Conservation (phyloP, 345 rosid species). For the Combretum micranthum region DNA sequence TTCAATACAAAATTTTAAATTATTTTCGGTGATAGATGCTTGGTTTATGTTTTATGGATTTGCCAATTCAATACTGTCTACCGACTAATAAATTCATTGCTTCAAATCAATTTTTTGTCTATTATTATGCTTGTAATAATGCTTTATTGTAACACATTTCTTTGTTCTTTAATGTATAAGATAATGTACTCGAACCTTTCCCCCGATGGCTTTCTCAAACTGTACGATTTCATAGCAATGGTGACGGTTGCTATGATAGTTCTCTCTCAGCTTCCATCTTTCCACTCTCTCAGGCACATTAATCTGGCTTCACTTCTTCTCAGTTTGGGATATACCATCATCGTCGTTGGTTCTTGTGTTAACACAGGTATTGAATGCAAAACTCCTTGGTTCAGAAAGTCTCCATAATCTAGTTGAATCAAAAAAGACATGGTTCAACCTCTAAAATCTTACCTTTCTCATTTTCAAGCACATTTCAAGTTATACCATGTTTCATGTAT, state of each 20-base stretch:
- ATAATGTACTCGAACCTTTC: conserved; percentile 71
- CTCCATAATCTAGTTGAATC: no score
- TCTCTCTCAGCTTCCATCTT: conserved; percentile 85
- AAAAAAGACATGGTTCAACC: no score
- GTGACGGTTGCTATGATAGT: conserved; percentile 80
- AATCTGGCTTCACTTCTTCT: conserved; percentile 72
- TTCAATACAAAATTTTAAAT: no score
- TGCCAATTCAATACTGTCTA: no score
- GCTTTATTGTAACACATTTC: no score
- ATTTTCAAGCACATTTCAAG: not conserved
- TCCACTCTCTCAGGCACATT: conserved; percentile 95
- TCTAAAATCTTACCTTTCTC: not conserved
- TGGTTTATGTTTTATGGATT: no score
- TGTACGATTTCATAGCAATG: conserved; percentile 87
- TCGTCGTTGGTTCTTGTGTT: conserved; percentile 87
- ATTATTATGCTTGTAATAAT: no score
- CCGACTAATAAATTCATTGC: no score
- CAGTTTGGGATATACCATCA: conserved; percentile 84
- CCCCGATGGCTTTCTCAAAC: conserved; percentile 70
- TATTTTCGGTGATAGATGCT: no score
- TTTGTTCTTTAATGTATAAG: conserved; percentile 25
- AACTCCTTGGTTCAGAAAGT: no score
- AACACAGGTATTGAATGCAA: conserved; percentile 49
- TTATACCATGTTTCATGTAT: not conserved
- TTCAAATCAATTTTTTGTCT: no score